These are phyloP conservation scores for Dictyostelium intermedium DNA, from an alignment of 78 protist species.

Conservation along the genomic window DNA sequence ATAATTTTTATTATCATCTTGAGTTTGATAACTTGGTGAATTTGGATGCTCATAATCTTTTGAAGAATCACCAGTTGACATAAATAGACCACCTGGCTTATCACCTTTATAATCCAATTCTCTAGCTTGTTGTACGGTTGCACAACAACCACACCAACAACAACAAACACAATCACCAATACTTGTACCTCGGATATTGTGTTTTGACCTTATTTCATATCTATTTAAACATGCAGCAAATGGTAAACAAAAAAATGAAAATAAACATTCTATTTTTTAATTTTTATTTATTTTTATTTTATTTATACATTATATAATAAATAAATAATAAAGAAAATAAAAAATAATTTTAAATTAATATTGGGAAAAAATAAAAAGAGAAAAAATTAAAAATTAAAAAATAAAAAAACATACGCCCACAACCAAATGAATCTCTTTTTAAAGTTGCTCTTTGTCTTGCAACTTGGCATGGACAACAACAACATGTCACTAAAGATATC, in stretches of 20 bases:
- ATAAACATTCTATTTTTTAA: conserved; percentile 4
- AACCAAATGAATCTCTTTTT: not conserved
- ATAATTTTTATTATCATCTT: not conserved
- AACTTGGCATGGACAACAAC: conserved; percentile 55
- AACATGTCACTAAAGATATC: conserved; percentile 26
- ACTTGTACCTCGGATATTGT: conserved; percentile 58
- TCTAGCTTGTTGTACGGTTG: conserved; percentile 67
- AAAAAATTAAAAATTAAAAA: not conserved
- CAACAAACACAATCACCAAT: conserved; percentile 61
- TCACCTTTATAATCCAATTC: conserved; percentile 66
- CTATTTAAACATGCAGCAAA: conserved; percentile 51
- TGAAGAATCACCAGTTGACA: not conserved
- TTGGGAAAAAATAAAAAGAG: too few relatives aligned
- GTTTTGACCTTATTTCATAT: conserved; percentile 30
- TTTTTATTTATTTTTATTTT: not conserved
- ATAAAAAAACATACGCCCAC: conserved; percentile 14
- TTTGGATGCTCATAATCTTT: not conserved
- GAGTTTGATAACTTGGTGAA: not conserved
- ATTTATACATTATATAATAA: too few relatives aligned
- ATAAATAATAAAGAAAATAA: too few relatives aligned
- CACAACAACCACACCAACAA: conserved; percentile 58
- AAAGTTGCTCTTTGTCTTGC: conserved; percentile 67
- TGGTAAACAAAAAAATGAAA: conserved; percentile 55
- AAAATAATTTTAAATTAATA: not conserved
- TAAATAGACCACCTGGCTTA: conserved; percentile 70